A percentile compares a stretch with the other conserved stretches of the same genome.
Evolutionary conservation across 208 protist species (phyloP).

Genomic region (Acanthamoeba castellanii): DNA sequence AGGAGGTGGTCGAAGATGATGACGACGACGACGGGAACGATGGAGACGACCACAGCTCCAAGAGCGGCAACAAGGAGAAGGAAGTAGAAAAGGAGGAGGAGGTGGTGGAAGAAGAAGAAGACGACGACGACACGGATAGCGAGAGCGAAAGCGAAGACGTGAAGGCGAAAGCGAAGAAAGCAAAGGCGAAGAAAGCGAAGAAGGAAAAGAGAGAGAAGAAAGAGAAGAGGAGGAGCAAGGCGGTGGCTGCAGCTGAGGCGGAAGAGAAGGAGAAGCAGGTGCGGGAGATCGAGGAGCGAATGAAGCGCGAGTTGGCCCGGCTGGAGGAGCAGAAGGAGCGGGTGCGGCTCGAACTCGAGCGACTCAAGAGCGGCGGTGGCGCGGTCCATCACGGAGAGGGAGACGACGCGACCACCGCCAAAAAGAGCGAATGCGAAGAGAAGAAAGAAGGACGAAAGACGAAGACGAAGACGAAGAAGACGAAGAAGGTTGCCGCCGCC

Average conservation of each 20-base stretch:
- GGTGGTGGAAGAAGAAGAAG: background rate
- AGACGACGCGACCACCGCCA: background rate
- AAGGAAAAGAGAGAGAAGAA: background rate
- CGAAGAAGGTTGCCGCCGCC: no score
- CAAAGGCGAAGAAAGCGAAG: background rate
- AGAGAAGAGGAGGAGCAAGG: background rate
- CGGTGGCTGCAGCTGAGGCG: background rate
- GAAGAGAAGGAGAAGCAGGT: background rate
- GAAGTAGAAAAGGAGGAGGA: background rate
- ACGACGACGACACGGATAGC: background rate
- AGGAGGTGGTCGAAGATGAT: background rate
- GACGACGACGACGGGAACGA: background rate
- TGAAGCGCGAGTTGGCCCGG: constrained; percentile 43
- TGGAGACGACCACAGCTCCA: background rate
- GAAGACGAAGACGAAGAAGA: constrained; percentile 29
- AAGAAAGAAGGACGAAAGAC: background rate
- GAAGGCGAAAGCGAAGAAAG: constrained; percentile 29
- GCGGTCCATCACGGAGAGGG: background rate
- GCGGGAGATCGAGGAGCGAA: background rate
- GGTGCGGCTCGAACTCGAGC: constrained; percentile 6
- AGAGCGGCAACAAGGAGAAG: background rate
- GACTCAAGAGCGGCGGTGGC: background rate
- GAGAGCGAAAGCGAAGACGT: background rate
- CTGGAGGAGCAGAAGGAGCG: constrained; percentile 22
- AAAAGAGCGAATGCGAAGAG: background rate